Evolutionary conservation across 2,329 filamentous ascomycete genomes (phyloP), one percentile per base, ranked within the genome.

Genomic region (Neonectria faginata): DNA sequence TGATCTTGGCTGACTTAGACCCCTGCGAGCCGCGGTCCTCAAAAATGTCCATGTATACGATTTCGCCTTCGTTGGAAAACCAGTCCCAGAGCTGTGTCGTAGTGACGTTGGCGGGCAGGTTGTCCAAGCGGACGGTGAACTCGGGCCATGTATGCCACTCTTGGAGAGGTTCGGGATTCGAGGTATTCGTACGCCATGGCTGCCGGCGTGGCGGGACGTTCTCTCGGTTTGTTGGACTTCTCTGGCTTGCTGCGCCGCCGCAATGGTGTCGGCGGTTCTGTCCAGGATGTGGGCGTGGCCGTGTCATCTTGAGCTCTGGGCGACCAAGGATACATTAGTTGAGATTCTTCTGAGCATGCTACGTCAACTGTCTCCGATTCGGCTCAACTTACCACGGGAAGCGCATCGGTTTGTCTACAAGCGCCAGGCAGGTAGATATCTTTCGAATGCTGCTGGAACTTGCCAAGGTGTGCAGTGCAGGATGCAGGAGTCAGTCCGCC

Each of bases 41-140:
- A 10, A 81, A 84, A 1, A 91, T 79, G 14, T 91, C 86, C 39
- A 92, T 86, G 39, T 78, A 84, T 3, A 76, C 77, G 12, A 92
- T 82, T 6, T 78, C 78, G 1, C 89, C 89, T 62, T 88, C 80
- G 0, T 70, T 64, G 1, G 78, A 75, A 65, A 93, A 86, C 18
- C 82, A 82, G 2, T 80, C 72, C 75, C 84, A 88, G 2, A 92
- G 73, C 16, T 84, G 77, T 27, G 73, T 76, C 0, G 81, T 78
- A 0, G 79, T 82, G 0, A 80, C 75, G 8, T 76, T 70, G 0
- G 36, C 11, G 0, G 81, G 80, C 5, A 87, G 64, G 5, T 67
- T 64, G 6, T 71, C 70, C 2, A 84, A 42, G 3, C 67, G 64
- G 16, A 83, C 59, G 4, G 60, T 73, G 6, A 81, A 58, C 14